Percentiles rank a stretch among this genome's conserved stretches.
Conservation (phyloP, 495 filamentous ascomycete species). For the Hapsidospora chrysogenum region DNA sequence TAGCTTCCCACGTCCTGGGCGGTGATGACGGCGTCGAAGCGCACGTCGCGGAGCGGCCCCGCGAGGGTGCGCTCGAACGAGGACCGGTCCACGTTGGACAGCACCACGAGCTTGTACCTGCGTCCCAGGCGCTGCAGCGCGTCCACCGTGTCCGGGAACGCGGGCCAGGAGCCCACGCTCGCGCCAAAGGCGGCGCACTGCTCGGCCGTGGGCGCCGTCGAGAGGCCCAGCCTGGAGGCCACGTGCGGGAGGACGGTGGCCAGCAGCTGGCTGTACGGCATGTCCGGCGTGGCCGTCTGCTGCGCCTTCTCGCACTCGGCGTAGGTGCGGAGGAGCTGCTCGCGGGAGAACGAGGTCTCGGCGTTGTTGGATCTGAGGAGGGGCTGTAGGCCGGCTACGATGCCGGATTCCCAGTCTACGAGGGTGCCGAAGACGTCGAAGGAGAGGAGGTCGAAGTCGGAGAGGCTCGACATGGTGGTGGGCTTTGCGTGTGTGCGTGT, state of each 20-base stretch:
- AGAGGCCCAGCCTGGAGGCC: constrained; percentile 21
- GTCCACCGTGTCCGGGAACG: constrained; percentile 47
- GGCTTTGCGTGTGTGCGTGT: too few species aligned
- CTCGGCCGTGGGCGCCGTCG: constrained; percentile 13
- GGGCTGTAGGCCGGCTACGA: constrained; percentile 15
- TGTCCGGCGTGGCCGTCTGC: constrained; percentile 34
- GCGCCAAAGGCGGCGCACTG: constrained; percentile 25
- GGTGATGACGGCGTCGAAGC: constrained; percentile 57
- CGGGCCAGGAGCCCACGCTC: constrained; percentile 40
- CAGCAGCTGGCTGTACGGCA: constrained; percentile 41
- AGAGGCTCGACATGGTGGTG: neutral
- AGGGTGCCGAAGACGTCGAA: constrained; percentile 80
- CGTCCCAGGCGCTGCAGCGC: constrained; percentile 33
- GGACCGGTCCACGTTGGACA: constrained; percentile 53
- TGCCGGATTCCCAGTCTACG: constrained; percentile 52
- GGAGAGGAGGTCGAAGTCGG: constrained; percentile 28
- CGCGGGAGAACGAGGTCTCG: constrained; percentile 12
- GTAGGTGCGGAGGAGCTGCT: constrained; percentile 7
- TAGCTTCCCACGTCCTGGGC: constrained; percentile 62
- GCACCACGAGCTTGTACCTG: constrained; percentile 51
- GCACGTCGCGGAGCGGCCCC: constrained; percentile 20
- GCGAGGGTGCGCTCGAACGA: constrained; percentile 39
- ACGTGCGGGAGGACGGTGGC: constrained; percentile 28
- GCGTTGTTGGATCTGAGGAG: constrained; percentile 20
- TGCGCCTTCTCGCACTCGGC: constrained; percentile 15